A percentile compares a stretch with the other conserved stretches of the same genome.
Evolutionary conservation across 352 stramenopile genomes (phyloP).

Genomic region (Pythium phragmiticola): DNA sequence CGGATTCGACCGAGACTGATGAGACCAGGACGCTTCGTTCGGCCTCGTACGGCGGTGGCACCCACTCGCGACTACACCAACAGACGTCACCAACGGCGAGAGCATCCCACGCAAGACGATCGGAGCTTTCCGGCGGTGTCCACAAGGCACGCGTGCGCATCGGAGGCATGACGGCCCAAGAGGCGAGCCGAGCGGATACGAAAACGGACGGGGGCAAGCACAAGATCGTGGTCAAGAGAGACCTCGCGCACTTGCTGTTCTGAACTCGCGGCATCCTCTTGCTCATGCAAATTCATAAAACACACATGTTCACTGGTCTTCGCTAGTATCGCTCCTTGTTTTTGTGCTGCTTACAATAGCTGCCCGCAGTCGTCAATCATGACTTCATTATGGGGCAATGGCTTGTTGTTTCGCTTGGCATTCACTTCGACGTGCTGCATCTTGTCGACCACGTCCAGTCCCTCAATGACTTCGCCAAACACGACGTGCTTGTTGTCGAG

Average conservation of each 20-base stretch:
- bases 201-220: constrained; percentile 38
- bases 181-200: constrained; percentile 14
- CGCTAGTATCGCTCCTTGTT: not conserved
- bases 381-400: constrained; percentile 57
- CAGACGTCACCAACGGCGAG: constrained; percentile 33
- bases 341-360: constrained; percentile 27
- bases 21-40: constrained; percentile 27
- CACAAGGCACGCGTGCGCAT: constrained; percentile 53
- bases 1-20: not conserved
- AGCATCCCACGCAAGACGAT: constrained; percentile 39
- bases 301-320: constrained; percentile 5
- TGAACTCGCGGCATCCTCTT: constrained; percentile 16
- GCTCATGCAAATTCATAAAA: not conserved
- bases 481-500: constrained; percentile 95
- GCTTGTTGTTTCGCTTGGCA: constrained; percentile 42
- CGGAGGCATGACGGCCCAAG: constrained; percentile 32
- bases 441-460: constrained; percentile 63
- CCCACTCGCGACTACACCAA: constrained; percentile 37
- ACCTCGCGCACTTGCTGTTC: constrained; percentile 65
- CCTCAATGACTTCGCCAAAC: constrained; percentile 93
- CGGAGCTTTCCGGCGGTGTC: constrained; percentile 51
- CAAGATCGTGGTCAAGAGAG: constrained; percentile 60
- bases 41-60: constrained; percentile 44
- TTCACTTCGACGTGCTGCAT: constrained; percentile 69
- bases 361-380: constrained; percentile 66